Evolutionary conservation across 106 monocot species (phyloP).

Genomic region (Chionographis japonica): DNA sequence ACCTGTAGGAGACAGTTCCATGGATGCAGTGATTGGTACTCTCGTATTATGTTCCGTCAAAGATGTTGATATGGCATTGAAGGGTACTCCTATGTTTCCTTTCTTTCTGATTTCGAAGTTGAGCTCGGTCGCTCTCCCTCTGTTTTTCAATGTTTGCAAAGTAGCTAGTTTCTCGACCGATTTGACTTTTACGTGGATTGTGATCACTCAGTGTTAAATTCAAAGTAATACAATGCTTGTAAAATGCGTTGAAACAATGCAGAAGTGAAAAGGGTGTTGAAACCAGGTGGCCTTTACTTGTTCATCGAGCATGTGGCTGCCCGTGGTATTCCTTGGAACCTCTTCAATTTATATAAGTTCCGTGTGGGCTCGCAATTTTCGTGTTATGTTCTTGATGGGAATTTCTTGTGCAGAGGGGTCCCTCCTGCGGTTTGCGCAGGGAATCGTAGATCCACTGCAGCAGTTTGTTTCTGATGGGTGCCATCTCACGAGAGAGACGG

Average conservation of each 20-base stretch:
- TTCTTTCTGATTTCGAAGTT: not conserved
- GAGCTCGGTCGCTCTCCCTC: too few species aligned
- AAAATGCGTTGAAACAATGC: constrained; percentile 18
- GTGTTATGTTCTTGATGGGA: not conserved
- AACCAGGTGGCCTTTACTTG: constrained; percentile 72
- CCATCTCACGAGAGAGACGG: constrained; percentile 79
- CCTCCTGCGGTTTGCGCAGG: constrained; percentile 52
- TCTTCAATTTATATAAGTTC: not conserved
- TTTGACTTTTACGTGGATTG: too few species aligned
- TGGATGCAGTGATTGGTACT: constrained; percentile 87
- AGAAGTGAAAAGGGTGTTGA: constrained; percentile 87
- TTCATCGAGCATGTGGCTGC: constrained; percentile 91
- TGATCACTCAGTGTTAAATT: too few species aligned
- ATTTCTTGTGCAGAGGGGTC: constrained; percentile 47
- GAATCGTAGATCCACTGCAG: constrained; percentile 72
- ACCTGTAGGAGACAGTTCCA: constrained; percentile 56
- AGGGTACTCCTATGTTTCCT: constrained; percentile 30
- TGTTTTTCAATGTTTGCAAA: too few species aligned
- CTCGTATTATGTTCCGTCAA: constrained; percentile 85
- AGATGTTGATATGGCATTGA: constrained; percentile 50
- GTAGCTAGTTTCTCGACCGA: too few species aligned
- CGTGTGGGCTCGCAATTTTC: too few species aligned
- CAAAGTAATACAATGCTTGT: too few species aligned
- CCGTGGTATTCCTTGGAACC: constrained; percentile 38
- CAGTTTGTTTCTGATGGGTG: constrained; percentile 86